phyloP scores from a whole-genome alignment of 2,329 filamentous ascomycete genomes.

The Colletotrichum sp. region DNA sequence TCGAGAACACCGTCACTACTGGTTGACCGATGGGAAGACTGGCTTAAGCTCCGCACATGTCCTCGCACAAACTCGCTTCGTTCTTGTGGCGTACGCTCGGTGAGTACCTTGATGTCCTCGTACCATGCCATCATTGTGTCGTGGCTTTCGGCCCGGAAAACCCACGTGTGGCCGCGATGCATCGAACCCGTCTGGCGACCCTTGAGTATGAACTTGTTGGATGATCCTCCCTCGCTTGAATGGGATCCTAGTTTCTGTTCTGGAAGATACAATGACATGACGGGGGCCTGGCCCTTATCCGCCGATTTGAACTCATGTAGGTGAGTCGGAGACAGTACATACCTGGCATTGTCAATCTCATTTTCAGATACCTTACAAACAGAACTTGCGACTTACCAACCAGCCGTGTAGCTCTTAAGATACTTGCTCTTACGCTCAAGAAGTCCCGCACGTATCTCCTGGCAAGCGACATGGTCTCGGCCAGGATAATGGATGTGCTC shows the following conservation, averaged over 20 bases:
- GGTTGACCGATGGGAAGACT: conserved; percentile 63
- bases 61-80: conserved; percentile 85
- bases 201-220: conserved; percentile 98
- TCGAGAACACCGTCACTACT: conserved; percentile 81
- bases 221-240: conserved; percentile 80
- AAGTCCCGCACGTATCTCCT: conserved; percentile 88
- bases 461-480: conserved; percentile 79
- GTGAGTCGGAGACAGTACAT: conserved; percentile 94
- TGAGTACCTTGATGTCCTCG: conserved; percentile 88
- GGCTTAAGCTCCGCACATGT: conserved; percentile 80
- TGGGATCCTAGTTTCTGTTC: conserved; percentile 96
- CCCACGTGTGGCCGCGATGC: conserved; percentile 81
- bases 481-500: conserved; percentile 92
- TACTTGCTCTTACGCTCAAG: conserved; percentile 99
- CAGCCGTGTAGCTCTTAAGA: conserved; percentile 93
- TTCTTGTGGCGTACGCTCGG: conserved; percentile 87
- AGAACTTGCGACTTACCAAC: conserved; percentile 70
- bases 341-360: conserved; percentile 58
- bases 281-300: conserved; percentile 86
- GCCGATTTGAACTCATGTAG: conserved; percentile 99
- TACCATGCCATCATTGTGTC: conserved; percentile 99
- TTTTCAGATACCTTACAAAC: not conserved
- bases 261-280: conserved; percentile 95
- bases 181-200: conserved; percentile 91
- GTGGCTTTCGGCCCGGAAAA: conserved; percentile 74